Base-by-base conservation (phyloP, 371 early-diverging fungal genomes). In the Mucor velutinosus region DNA sequence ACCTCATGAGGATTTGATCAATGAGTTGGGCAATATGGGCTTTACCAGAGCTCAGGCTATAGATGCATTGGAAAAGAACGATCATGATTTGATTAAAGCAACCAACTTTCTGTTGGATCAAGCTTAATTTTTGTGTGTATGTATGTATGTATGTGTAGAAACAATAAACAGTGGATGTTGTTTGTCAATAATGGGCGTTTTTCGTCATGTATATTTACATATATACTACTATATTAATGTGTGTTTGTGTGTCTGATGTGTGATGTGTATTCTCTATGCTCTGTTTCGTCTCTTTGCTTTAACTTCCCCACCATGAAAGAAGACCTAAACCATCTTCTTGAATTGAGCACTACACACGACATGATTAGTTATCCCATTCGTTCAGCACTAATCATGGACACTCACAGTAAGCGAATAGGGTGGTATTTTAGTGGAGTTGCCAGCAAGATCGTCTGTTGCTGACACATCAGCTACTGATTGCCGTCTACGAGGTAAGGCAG, bases 101-200 rank as follows among this genome's bases (percentile, higher is more conserved):
- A 90, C 90, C 62, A 93, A 94, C 75, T 93, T 90, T 71, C 77
- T 94, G 55, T 80, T 94, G 66, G 94, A 94, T 77, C 79, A 79
- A 71, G 70, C 70, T 32, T 70, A 65, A 65, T 43, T 19, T 41
- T 4, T 53, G 39, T 47, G 35, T 53, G 25, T 53, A n/a, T 51
- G 21, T 10, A 11, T 53, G 30, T 27, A 17, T 53, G 53, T 53
- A 53, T 27, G 23, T 2, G 27, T 53, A 29, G 25, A 41, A 56
- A 56, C 30, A 65, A 57, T 57, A 58, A 58, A 45, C 32, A 35
- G 15, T 7, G 8, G 12, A 3, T 35, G 8, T 55, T 17, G 43
- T 56, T 23, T 35, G 27, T 47, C 12, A 64, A 14, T 53, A 21
- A 27, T 53, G 41, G 14, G 41, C 6, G 23, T 53, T 21, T 6